A percentile compares a stretch with the other conserved stretches of the same genome.
phyloP scores from a whole-genome alignment of 2,329 filamentous ascomycete genomes.

The Colletotrichum sp. region DNA sequence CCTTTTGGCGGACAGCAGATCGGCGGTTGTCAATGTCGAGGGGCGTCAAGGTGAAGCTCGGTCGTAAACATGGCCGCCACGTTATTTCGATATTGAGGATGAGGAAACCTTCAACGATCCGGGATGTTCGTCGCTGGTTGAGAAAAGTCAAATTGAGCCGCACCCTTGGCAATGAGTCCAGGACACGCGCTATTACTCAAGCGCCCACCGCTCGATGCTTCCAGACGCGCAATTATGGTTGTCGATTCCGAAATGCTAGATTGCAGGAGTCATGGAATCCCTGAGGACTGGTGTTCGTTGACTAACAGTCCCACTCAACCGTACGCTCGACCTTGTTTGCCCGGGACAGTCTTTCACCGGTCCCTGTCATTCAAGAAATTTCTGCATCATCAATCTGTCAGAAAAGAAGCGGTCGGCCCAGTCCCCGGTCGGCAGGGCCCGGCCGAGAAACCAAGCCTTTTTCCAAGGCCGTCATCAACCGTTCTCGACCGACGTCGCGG shows the following conservation, averaged over 20 bases:
- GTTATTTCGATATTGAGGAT: neutral
- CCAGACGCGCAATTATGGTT: neutral
- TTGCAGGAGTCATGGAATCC: neutral
- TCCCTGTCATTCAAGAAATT: neutral
- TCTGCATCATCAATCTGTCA: neutral
- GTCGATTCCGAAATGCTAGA: neutral
- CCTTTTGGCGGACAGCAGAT: neutral
- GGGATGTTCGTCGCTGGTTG: neutral
- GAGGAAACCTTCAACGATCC: neutral
- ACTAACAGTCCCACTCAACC: neutral
- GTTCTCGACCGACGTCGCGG: neutral
- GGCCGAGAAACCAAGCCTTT: neutral
- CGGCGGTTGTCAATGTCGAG: neutral
- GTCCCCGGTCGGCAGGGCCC: neutral
- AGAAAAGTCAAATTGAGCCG: neutral
- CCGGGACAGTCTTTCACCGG: neutral
- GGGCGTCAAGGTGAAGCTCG: neutral
- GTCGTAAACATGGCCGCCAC: constrained; percentile 5
- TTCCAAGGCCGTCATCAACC: neutral
- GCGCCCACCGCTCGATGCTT: neutral
- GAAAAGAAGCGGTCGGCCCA: neutral
- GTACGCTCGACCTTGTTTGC: neutral
- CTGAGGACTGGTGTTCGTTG: neutral
- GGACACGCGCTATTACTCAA: constrained; percentile 3
- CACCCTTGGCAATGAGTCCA: neutral